Evolutionary conservation across 2,329 filamentous ascomycete genomes (phyloP).

Genomic region (Pseudofabraea citricarpa): DNA sequence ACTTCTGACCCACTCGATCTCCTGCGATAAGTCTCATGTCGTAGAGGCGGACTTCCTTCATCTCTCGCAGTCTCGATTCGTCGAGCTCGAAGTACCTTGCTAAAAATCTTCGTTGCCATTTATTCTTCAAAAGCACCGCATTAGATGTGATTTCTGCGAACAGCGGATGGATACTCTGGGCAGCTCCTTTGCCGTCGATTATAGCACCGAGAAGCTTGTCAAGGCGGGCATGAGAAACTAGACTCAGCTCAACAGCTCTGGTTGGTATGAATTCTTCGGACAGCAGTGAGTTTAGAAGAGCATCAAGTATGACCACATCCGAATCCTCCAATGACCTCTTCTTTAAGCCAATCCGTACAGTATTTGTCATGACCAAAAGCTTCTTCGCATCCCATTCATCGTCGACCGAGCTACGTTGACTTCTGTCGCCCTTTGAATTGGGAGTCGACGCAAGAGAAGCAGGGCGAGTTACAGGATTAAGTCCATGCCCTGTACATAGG

Average conservation of each 20-base stretch:
- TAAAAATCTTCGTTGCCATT: constrained; percentile 3
- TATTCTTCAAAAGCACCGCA: not conserved
- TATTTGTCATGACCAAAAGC: not conserved
- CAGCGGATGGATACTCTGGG: not conserved
- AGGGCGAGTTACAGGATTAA: not conserved
- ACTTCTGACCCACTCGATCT: constrained; percentile 1
- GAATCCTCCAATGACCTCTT: not conserved
- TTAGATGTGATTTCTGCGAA: constrained; percentile 3
- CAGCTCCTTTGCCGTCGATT: not conserved
- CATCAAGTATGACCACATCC: not conserved
- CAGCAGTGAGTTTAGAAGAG: not conserved
- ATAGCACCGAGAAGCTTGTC: constrained; percentile 7
- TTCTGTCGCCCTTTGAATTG: not conserved
- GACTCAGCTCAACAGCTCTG: not conserved
- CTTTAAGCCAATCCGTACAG: not conserved
- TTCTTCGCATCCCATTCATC: not conserved
- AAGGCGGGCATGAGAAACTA: constrained; percentile 6
- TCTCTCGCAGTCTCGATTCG: not conserved
- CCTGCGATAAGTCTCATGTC: not conserved
- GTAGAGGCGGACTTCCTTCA: constrained; percentile 1
- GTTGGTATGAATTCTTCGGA: not conserved
- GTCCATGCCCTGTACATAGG: not conserved
- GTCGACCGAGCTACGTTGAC: not conserved
- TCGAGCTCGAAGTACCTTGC: constrained; percentile 3
- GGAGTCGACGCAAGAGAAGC: not conserved